Percentiles rank a stretch among this genome's conserved stretches.
Evolutionary conservation across 75 land plant genomes (phyloP).

Genomic region (Ceratopteris richardii): DNA sequence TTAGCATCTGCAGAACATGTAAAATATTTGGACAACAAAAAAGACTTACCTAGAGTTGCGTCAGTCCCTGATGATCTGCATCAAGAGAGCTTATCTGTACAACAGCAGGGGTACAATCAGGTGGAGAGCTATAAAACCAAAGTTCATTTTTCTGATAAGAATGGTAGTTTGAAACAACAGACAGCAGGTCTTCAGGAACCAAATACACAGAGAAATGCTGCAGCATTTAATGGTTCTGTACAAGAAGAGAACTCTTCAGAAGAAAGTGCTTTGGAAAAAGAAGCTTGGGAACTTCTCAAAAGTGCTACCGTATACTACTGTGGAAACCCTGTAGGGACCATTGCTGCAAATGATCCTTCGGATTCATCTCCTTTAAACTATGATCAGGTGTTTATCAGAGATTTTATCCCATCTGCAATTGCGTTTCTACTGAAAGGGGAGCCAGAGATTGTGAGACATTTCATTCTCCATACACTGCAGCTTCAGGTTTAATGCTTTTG

Average conservation of each 20-base stretch:
- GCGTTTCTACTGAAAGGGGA: slow-evolving; percentile 91
- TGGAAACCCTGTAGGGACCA: slow-evolving; percentile 71
- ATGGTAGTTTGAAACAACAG: too few species aligned
- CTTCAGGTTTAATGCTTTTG: slow-evolving; percentile 56
- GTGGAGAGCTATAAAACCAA: too few species aligned
- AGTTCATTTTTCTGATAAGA: too few species aligned
- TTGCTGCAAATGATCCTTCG: slow-evolving; percentile 79
- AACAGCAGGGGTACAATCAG: too few species aligned
- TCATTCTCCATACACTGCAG: slow-evolving; percentile 78
- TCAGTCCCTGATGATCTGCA: too few species aligned
- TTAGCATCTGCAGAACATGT: too few species aligned
- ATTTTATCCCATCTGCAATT: slow-evolving; percentile 81
- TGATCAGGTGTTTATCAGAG: slow-evolving; percentile 90
- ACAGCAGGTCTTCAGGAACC: too few species aligned
- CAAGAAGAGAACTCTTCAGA: neutral
- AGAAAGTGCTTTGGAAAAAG: slow-evolving; percentile 44
- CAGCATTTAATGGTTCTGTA: too few species aligned
- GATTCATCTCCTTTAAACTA: slow-evolving; percentile 50
- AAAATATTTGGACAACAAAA: too few species aligned
- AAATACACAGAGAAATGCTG: too few species aligned
- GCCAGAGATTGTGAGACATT: slow-evolving; percentile 73
- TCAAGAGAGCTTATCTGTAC: too few species aligned
- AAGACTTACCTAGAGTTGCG: too few species aligned
- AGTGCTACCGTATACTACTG: slow-evolving; percentile 65
- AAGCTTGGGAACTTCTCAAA: slow-evolving; percentile 65